Conservation (phyloP, 345 rosid species). For the Moricandia moricandioides region DNA sequence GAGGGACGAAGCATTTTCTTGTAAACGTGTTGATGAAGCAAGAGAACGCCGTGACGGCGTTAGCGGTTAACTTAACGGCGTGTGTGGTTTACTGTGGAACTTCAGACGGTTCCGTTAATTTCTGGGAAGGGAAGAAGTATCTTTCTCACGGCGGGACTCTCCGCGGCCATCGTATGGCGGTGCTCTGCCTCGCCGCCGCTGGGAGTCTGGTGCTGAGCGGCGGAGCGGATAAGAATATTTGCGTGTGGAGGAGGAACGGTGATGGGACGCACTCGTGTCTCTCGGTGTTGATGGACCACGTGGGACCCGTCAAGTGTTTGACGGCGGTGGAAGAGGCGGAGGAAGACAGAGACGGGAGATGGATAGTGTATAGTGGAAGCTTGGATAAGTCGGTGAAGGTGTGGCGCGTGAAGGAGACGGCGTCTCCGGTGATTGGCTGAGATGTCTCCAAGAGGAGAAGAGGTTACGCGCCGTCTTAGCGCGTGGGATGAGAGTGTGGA, state of each 20-base stretch:
- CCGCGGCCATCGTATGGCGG: constrained; percentile 73
- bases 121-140: constrained; percentile 60
- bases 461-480: constrained; percentile 4
- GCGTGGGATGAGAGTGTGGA: constrained; percentile 10
- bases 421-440: constrained; percentile 22
- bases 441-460: neutral
- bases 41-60: constrained; percentile 74
- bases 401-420: constrained; percentile 69
- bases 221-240: constrained; percentile 73
- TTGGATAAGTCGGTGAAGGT: constrained; percentile 77
- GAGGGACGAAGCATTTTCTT: constrained; percentile 53
- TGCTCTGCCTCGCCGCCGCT: constrained; percentile 56
- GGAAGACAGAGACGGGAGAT: constrained; percentile 39
- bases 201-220: constrained; percentile 79
- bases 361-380: constrained; percentile 83
- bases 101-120: constrained; percentile 62
- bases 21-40: constrained; percentile 59
- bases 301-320: constrained; percentile 82
- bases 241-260: constrained; percentile 64
- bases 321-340: constrained; percentile 63
- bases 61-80: constrained; percentile 53
- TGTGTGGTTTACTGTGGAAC: constrained; percentile 65
- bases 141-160: constrained; percentile 62
- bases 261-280: constrained; percentile 59
- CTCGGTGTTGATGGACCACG: constrained; percentile 65